Evolutionary conservation across 345 rosid genomes (phyloP), one percentile per base, ranked within the genome.

Genomic region (Populus davidiana): DNA sequence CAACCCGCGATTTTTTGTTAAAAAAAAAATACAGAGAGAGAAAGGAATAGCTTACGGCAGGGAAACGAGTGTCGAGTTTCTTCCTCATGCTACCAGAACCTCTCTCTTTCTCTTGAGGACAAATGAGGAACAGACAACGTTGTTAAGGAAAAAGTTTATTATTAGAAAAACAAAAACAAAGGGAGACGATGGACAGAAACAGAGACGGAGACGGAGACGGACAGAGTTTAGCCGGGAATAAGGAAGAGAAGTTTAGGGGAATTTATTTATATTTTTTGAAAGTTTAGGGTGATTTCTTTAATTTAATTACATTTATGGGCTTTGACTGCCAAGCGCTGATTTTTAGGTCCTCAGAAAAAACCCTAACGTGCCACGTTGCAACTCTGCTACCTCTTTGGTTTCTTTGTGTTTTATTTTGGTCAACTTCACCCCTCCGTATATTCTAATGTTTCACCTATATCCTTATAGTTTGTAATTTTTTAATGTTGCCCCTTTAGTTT

Each of bases 21-120:
- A 21, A 54, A 54, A 54, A 1, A 50, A 18, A 49, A 16, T 16
- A 17, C n/a, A 47, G n/a, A 5, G 8, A 7, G 39, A 38, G 9
- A 74, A 36, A 43, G 8, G 27, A 25, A 54, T 43, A 31, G 25
- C 76, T 72, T 72, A 72, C 80, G 1, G 83, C 83, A 17, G 78
- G 88, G 79, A 86, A 86, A 49, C 86, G 88, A 66, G 86, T 86
- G 73, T 86, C 88, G 68, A 86, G 88, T 75, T 81, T 86, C 83
- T 83, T 86, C 80, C 68, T 86, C 88, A 83, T 86, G 83, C 20
- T 44, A 52, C 3, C 11, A 56, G 14, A n/a, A n/a, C 8, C 29
- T 10, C 63, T n/a, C 63, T 56, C 63, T n/a, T 56, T 56, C 62
- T 56, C 63, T 56, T 56, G 5, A n/a, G 63, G 63, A n/a, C 10